A percentile compares a stretch with the other conserved stretches of the same genome.
These are phyloP conservation scores for Colletotrichum lentis DNA, from an alignment of 2,329 filamentous ascomycete genomes.

Conservation along the genomic window DNA sequence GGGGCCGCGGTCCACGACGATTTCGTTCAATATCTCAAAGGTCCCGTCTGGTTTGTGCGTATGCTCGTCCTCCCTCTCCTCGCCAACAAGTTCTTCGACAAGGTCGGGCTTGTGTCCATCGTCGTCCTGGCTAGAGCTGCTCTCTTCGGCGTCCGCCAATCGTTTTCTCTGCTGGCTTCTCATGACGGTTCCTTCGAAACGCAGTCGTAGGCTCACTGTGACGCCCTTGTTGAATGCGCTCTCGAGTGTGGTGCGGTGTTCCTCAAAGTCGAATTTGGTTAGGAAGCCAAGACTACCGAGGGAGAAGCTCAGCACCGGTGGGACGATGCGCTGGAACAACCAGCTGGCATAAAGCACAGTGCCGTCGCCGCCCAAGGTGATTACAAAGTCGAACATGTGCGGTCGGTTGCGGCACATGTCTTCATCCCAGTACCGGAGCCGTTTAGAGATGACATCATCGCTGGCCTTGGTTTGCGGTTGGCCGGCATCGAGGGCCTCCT, in stretches of 20 bases:
- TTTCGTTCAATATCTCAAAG: conserved; percentile 92
- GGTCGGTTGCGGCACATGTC: conserved; percentile 79
- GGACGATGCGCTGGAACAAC: conserved; percentile 95
- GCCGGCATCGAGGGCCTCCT: conserved; percentile 51
- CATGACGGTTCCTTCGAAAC: conserved; percentile 96
- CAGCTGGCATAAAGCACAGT: conserved; percentile 96
- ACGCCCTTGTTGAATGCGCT: conserved; percentile 83
- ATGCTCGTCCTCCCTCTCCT: conserved; percentile 81
- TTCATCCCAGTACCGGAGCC: conserved; percentile 85
- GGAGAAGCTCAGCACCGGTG: conserved; percentile 90
- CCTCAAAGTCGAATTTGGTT: conserved; percentile 92
- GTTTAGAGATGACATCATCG: conserved; percentile 51
- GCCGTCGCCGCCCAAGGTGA: conserved; percentile 94
- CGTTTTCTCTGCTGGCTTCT: conserved; percentile 66
- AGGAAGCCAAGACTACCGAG: conserved; percentile 92
- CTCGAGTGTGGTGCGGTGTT: conserved; percentile 73
- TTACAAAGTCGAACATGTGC: conserved; percentile 90
- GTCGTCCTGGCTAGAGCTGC: conserved; percentile 47
- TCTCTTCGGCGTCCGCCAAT: conserved; percentile 39
- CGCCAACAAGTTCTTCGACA: conserved; percentile 88
- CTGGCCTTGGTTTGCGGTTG: conserved; percentile 48
- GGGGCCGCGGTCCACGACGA: conserved; percentile 94
- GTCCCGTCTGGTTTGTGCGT: conserved; percentile 87
- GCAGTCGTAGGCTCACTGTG: conserved; percentile 83
- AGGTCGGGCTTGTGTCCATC: conserved; percentile 67